Base-by-base conservation (phyloP, 805 yeast genomes). In the Saturnispora zaruensis region DNA sequence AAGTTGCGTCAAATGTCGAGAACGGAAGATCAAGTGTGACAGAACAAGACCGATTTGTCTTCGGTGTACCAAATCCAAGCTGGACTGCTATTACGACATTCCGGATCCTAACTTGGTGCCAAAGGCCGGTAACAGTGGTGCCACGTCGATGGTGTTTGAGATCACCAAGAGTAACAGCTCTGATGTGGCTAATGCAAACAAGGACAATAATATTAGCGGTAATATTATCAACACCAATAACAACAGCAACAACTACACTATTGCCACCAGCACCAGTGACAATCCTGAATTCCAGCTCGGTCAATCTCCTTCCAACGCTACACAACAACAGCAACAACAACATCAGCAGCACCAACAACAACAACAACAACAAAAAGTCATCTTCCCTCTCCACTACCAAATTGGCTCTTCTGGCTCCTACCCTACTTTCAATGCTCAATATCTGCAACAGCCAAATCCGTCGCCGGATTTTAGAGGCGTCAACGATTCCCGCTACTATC, bases 11-110 rank as follows among this genome's bases (percentile, higher is more conserved):
- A 28, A 25, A 14, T 61, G 65, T 45, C 42, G 64, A 14, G 48
- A 46, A 32, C 51, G 54, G 25, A 61, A 61, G 48, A 49, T 61
- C 26, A 59, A 57, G 42, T 61, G 65, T 52, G 63, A 59, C 45
- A 48, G 60, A 24, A 25, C 41, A 2, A 55, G 56, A 41, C 65
- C 65, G 9, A 16, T 13, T 2, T 61, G 65, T 42, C 20, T 43
- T 3, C 26, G 55, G 23, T 61, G 64, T 38, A 14, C 30, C 4
- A 53, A 52, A 20, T 50, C 53, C 3, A 43, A 53, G 5, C 16
- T 43, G 3, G 34, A 41, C 26, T 34, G 45, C n/a, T 34, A 47
- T 14, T 34, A 47, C 26, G 46, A 41, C n/a, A 18, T 45, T 13
- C 48, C 48, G 2, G 48, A 45, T 28, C 48, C 48, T 4, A 45